Percentiles rank a stretch among this genome's conserved stretches.
Evolutionary conservation across 768 basidiomycete species (phyloP).

Genomic region (Asterophora lycoperdoides): DNA sequence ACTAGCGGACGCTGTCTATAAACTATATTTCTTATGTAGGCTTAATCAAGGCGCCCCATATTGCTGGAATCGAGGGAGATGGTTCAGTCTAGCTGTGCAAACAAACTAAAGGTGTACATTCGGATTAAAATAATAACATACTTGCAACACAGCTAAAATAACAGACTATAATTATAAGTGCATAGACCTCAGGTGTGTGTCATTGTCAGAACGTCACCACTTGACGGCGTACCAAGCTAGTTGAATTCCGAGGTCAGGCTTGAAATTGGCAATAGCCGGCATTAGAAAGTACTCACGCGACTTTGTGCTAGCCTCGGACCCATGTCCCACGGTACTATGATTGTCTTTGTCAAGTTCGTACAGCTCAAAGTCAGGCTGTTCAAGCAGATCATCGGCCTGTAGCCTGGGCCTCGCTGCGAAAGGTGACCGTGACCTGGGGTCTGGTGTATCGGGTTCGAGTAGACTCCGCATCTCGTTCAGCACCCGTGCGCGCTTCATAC

Average conservation of each 20-base stretch:
- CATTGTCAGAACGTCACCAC: background rate
- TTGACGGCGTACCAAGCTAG: background rate
- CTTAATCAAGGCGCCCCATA: background rate
- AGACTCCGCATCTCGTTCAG: constrained; percentile 2
- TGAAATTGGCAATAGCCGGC: background rate
- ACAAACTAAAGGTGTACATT: no score
- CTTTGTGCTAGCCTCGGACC: background rate
- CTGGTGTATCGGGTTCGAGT: background rate
- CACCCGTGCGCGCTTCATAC: constrained; percentile 18
- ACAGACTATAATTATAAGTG: no score
- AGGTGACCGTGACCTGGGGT: background rate
- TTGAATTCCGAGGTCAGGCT: background rate
- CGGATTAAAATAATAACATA: no score
- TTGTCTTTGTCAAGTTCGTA: background rate
- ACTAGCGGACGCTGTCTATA: constrained; percentile 10
- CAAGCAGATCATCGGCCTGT: background rate
- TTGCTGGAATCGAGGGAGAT: background rate
- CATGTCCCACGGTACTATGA: background rate
- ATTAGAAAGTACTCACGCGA: background rate
- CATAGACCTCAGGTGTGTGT: no score
- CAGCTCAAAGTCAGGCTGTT: background rate
- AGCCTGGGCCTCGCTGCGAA: background rate
- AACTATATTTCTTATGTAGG: constrained; percentile 1
- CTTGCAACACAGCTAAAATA: no score
- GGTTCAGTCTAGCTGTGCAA: no score